These are phyloP conservation scores for Crithidia sp. DNA, from an alignment of 208 protist species.

Conservation along the genomic window DNA sequence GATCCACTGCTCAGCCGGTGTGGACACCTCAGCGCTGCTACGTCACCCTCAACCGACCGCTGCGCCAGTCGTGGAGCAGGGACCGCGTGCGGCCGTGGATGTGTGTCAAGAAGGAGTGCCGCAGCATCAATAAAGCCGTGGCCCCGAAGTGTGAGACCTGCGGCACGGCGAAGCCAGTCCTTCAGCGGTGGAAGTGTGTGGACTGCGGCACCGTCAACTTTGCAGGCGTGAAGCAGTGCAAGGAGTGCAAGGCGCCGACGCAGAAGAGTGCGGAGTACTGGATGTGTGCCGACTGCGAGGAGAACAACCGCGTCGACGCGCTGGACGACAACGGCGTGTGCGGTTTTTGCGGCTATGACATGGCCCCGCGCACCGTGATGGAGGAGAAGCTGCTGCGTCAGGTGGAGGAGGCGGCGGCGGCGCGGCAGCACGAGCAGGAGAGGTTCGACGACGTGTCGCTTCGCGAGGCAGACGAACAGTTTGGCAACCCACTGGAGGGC, in stretches of 20 bases:
- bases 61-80: slow-evolving; percentile 69
- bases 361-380: slow-evolving; percentile 69
- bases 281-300: slow-evolving; percentile 85
- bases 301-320: slow-evolving; percentile 89
- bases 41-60: slow-evolving; percentile 14
- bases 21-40: slow-evolving; percentile 13
- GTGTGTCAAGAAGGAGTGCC: slow-evolving; percentile 77
- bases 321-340: slow-evolving; percentile 88
- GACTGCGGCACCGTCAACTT: slow-evolving; percentile 68
- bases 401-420: slow-evolving; percentile 40
- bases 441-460: slow-evolving; percentile 68
- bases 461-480: slow-evolving; percentile 70
- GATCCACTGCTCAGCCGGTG: background rate
- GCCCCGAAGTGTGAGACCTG: slow-evolving; percentile 56
- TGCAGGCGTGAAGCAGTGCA: slow-evolving; percentile 79
- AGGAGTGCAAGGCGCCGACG: slow-evolving; percentile 49
- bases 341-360: slow-evolving; percentile 88
- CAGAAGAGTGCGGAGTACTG: slow-evolving; percentile 70
- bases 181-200: slow-evolving; percentile 82
- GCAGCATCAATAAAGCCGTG: slow-evolving; percentile 48
- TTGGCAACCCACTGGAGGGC: slow-evolving; percentile 54
- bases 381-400: slow-evolving; percentile 58
- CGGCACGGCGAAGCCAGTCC: slow-evolving; percentile 55
- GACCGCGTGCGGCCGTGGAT: slow-evolving; percentile 73
- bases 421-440: slow-evolving; percentile 52